phyloP scores from a whole-genome alignment of 2,329 filamentous ascomycete genomes.

The Diaporthe helianthi region DNA sequence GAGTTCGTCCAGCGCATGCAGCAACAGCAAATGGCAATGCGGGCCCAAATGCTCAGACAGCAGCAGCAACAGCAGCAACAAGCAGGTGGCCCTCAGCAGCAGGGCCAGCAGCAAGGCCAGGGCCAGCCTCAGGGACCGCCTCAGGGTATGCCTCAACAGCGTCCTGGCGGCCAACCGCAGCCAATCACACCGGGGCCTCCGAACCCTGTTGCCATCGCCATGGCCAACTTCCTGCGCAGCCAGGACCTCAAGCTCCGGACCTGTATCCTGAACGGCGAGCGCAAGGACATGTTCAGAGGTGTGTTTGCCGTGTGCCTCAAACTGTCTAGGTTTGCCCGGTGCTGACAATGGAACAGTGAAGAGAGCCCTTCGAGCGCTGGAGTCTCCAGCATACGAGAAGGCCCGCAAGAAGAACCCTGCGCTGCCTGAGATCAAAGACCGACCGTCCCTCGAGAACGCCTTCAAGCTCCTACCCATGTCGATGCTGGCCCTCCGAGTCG shows the following conservation, averaged over 20 bases:
- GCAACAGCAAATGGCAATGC: constrained; percentile 59
- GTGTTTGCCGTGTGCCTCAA: constrained; percentile 34
- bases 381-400: constrained; percentile 90
- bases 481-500: constrained; percentile 88
- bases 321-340: constrained; percentile 7
- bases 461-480: constrained; percentile 96
- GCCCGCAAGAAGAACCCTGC: constrained; percentile 88
- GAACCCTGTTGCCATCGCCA: constrained; percentile 85
- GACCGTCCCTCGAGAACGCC: constrained; percentile 85
- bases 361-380: constrained; percentile 87
- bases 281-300: constrained; percentile 99
- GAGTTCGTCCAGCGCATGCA: constrained; percentile 79
- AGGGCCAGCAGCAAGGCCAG: constrained; percentile 35
- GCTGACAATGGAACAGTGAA: constrained; percentile 70
- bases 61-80: constrained; percentile 47
- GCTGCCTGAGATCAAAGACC: constrained; percentile 87
- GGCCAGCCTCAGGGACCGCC: constrained; percentile 46
- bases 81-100: constrained; percentile 40
- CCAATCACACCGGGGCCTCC: constrained; percentile 80
- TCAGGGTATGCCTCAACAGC: constrained; percentile 46
- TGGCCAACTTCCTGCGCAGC: constrained; percentile 84
- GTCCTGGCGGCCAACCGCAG: constrained; percentile 61
- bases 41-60: constrained; percentile 47
- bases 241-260: constrained; percentile 90
- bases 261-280: constrained; percentile 92